A percentile compares a stretch with the other conserved stretches of the same genome.
These are phyloP conservation scores for Exophiala xenobiotica DNA, from an alignment of 2,329 filamentous ascomycete species.

Conservation along the genomic window DNA sequence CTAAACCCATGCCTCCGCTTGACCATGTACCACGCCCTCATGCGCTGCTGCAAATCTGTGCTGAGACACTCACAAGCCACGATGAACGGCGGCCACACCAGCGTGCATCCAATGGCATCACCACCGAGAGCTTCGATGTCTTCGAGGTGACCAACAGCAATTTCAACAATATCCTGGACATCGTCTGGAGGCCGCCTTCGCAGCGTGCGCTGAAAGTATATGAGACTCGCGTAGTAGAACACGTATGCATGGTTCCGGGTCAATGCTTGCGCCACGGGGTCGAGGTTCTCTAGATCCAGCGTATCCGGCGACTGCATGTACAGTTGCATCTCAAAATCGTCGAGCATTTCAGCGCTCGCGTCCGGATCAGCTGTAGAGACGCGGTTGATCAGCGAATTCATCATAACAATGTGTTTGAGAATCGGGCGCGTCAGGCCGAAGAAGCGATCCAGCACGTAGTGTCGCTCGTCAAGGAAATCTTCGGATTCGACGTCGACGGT, in stretches of 20 bases:
- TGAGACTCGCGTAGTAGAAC: conserved; percentile 40
- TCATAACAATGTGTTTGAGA: conserved; percentile 31
- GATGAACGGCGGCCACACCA: conserved; percentile 40
- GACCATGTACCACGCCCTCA: conserved; percentile 35
- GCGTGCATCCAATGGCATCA: conserved; percentile 36
- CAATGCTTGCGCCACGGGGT: conserved; percentile 29
- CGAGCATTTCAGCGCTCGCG: conserved; percentile 28
- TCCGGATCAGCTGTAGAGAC: conserved; percentile 12
- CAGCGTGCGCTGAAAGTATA: conserved; percentile 39
- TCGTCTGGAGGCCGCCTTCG: conserved; percentile 28
- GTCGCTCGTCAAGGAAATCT: conserved; percentile 25
- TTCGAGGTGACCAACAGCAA: conserved; percentile 36
- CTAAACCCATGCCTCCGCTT: conserved; percentile 39
- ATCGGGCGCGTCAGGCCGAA: conserved; percentile 34
- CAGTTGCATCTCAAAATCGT: conserved; percentile 36
- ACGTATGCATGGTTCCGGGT: conserved; percentile 31
- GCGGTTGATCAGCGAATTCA: conserved; percentile 33
- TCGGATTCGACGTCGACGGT: conserved; percentile 28
- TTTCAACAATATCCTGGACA: conserved; percentile 37
- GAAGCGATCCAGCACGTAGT: conserved; percentile 33
- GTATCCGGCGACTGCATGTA: conserved; percentile 30
- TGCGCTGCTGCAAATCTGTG: conserved; percentile 32
- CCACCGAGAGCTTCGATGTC: conserved; percentile 34
- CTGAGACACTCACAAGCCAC: conserved; percentile 38
- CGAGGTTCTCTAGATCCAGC: conserved; percentile 26